phyloP scores from a whole-genome alignment of 345 rosid genomes.

The Pelargonium nanum region DNA sequence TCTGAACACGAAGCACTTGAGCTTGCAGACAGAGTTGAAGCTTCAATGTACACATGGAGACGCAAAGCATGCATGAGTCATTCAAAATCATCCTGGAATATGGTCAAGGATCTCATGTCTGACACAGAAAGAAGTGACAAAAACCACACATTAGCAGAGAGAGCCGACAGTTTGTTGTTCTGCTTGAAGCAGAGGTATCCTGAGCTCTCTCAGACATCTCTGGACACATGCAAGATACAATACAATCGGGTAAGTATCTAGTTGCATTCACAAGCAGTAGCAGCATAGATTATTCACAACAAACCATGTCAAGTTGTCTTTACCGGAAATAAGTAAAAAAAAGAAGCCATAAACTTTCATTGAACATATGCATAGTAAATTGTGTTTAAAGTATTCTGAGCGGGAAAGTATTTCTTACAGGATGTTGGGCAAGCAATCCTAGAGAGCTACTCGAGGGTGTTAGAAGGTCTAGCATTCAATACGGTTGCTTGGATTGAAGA shows the following conservation, averaged over 20 bases:
- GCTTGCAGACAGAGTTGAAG: conserved; percentile 72
- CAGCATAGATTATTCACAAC: not conserved
- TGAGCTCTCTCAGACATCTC: conserved; percentile 77
- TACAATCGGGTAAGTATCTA: conserved; percentile 45
- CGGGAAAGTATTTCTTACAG: conserved; percentile 25
- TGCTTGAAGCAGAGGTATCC: conserved; percentile 84
- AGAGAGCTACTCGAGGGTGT: conserved; percentile 85
- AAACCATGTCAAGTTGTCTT: too few relatives aligned
- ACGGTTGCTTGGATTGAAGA: conserved; percentile 85
- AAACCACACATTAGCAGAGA: conserved; percentile 62
- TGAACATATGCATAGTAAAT: not conserved
- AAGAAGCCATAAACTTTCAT: not conserved
- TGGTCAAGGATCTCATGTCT: conserved; percentile 75
- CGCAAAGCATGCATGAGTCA: conserved; percentile 62
- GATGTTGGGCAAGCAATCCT: conserved; percentile 83
- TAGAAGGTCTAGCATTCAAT: conserved; percentile 89
- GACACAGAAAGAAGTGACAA: conserved; percentile 55
- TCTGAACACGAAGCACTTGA: conserved; percentile 93
- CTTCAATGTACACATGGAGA: conserved; percentile 90
- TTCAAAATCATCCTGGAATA: conserved; percentile 75
- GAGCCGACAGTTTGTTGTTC: conserved; percentile 72
- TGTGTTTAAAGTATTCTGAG: not conserved
- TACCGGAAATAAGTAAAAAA: not conserved
- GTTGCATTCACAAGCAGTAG: too few relatives aligned
- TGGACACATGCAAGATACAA: conserved; percentile 93